Base-by-base conservation (phyloP, 129 eudicot species). In the Saposhnikovia divaricata region DNA sequence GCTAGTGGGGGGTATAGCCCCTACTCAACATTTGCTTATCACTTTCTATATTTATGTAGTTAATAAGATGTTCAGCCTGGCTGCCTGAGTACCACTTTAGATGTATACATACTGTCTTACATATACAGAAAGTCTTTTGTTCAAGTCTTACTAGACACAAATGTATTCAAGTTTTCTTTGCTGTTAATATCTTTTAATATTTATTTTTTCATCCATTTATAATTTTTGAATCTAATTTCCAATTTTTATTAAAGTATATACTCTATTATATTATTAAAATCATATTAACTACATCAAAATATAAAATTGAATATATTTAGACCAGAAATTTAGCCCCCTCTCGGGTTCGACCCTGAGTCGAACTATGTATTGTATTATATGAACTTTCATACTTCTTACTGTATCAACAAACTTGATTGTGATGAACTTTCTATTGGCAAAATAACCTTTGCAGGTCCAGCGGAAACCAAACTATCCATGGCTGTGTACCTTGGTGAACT, bases 401-500 rank as follows among this genome's bases (percentile, higher is more conserved):
- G n/a, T 40, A n/a, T n/a, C 14, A 44, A 44, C 1, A 1, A 23
- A 12, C 38, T 73, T n/a, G 34, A 10, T 21, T n/a, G 72, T 66
- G 16, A 66, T 73, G 34, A 73, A 73, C 12, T 43, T 47, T 42
- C 38, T 72, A 38, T 39, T 80, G 77, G 51, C 44, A 39, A 23
- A 51, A 53, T 48, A 47, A 12, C 83, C 43, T 23, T 80, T 88
- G 76, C 94, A 95, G 98, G 98, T 65, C 83, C 97, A 40, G 92
- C 93, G 23, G 98, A 95, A 74, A 79, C 88, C 39, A 92, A 95
- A 85, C 77, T 95, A 43, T 87, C 97, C 61, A 92, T 95, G 98
- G 98, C 98, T 61, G 80, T 89, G 51, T 87, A 85, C 83, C 94
- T 95, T 6, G 98, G 98, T 13, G 97, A 95, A 77, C 86, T 92